Evolutionary conservation across 345 rosid genomes (phyloP).

Genomic region (Hirschfeldia incana): DNA sequence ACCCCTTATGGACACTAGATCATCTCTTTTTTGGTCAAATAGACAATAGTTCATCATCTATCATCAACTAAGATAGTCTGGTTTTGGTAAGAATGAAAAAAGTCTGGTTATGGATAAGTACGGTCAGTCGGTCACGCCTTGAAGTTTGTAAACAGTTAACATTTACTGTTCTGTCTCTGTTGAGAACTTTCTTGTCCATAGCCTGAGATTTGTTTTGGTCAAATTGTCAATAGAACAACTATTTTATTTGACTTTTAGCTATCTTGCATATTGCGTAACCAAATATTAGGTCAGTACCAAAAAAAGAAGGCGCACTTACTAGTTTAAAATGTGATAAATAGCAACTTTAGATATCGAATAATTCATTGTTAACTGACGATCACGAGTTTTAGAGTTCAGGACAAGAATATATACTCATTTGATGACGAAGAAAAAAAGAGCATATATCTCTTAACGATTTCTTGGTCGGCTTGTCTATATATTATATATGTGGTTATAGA

Average conservation of each 20-base stretch:
- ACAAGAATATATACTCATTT: slow-evolving; percentile 19
- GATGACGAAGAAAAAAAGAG: background rate
- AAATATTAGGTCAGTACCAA: slow-evolving; percentile 24
- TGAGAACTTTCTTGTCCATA: slow-evolving; percentile 1
- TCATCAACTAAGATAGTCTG: slow-evolving; percentile 8
- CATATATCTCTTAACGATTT: background rate
- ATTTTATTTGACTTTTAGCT: slow-evolving; percentile 21
- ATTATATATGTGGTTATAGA: background rate
- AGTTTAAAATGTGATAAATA: background rate
- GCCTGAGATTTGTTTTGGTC: background rate
- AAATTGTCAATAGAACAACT: slow-evolving; percentile 12
- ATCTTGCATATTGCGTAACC: background rate
- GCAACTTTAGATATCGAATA: slow-evolving; percentile 22
- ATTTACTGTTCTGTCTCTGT: slow-evolving; percentile 18
- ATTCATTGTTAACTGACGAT: slow-evolving; percentile 17
- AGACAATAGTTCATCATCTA: background rate
- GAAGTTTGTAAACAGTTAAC: background rate
- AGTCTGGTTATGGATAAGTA: slow-evolving; percentile 34
- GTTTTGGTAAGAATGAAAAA: background rate
- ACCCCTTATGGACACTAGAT: background rate
- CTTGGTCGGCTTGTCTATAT: slow-evolving; percentile 15
- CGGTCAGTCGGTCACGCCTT: slow-evolving; percentile 25
- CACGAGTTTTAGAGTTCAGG: slow-evolving; percentile 16
- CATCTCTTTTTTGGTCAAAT: background rate
- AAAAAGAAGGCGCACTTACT: slow-evolving; percentile 6